These are phyloP conservation scores for Dichomitus squalens DNA, from an alignment of 1,284 basidiomycete species.

Conservation along the genomic window DNA sequence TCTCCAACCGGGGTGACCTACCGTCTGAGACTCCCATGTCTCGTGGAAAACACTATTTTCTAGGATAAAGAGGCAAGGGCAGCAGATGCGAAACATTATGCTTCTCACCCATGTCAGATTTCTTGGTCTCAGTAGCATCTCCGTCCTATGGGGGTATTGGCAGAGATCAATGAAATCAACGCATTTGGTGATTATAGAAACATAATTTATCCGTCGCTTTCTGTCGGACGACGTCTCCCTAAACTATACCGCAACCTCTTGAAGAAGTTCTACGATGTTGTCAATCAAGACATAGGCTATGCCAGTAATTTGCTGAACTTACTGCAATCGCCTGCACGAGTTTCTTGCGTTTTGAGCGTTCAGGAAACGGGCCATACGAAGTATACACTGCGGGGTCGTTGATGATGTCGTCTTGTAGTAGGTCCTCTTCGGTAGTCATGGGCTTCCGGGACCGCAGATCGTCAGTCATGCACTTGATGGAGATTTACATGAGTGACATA, in stretches of 20 bases:
- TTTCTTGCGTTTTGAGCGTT: neutral
- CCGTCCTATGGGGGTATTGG: too few species aligned
- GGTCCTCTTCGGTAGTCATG: conserved; percentile 35
- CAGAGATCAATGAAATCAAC: too few species aligned
- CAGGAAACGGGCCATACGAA: conserved; percentile 5
- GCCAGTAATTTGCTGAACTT: neutral
- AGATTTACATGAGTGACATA: conserved; percentile 8
- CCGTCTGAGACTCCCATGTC: neutral
- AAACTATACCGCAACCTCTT: conserved; percentile 8
- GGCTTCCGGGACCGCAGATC: conserved; percentile 19
- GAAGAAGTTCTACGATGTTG: conserved; percentile 2
- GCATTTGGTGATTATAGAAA: neutral
- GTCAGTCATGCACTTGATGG: neutral
- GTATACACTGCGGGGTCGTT: conserved; percentile 10
- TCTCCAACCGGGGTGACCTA: neutral
- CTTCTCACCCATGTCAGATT: neutral
- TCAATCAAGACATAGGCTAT: too few species aligned
- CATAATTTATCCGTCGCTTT: neutral
- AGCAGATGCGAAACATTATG: neutral
- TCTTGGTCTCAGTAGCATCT: too few species aligned
- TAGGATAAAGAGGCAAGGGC: neutral
- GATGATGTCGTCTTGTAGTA: conserved; percentile 30
- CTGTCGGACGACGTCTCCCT: neutral
- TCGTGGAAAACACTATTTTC: neutral
- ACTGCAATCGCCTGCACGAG: conserved; percentile 15